phyloP scores from a whole-genome alignment of 2,329 filamentous ascomycete species.

The Talaromyces sp. region DNA sequence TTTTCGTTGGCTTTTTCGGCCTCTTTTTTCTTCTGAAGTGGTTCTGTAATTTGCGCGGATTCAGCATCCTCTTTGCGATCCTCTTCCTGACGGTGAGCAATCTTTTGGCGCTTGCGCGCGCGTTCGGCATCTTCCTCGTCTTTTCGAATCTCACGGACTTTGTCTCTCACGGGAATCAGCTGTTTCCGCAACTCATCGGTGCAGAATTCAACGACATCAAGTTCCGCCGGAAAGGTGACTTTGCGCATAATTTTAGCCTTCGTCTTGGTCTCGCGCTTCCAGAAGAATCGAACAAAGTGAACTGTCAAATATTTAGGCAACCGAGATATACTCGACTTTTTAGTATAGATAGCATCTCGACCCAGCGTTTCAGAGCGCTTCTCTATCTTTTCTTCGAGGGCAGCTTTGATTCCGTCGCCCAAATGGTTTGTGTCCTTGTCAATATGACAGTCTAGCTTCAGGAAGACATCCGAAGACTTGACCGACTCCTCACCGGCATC shows the following conservation, averaged over 20 bases:
- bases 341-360: constrained; percentile 79
- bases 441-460: constrained; percentile 96
- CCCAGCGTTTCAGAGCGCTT: constrained; percentile 76
- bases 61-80: constrained; percentile 41
- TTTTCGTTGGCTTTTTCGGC: constrained; percentile 47
- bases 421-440: constrained; percentile 81
- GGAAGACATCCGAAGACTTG: constrained; percentile 67
- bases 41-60: constrained; percentile 27
- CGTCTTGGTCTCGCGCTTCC: constrained; percentile 91
- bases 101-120: constrained; percentile 85
- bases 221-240: constrained; percentile 88
- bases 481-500: constrained; percentile 68
- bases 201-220: constrained; percentile 93
- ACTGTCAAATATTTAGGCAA: constrained; percentile 93
- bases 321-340: constrained; percentile 81
- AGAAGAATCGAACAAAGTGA: constrained; percentile 97
- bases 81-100: constrained; percentile 53
- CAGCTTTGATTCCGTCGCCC: constrained; percentile 77
- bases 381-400: constrained; percentile 81
- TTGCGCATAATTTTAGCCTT: constrained; percentile 99
- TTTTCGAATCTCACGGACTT: constrained; percentile 90
- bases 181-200: constrained; percentile 80
- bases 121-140: constrained; percentile 92
- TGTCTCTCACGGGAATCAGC: constrained; percentile 88
- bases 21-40: constrained; percentile 46